Base-by-base conservation (phyloP, 2,329 filamentous ascomycete species). In the Saccharata proteae region DNA sequence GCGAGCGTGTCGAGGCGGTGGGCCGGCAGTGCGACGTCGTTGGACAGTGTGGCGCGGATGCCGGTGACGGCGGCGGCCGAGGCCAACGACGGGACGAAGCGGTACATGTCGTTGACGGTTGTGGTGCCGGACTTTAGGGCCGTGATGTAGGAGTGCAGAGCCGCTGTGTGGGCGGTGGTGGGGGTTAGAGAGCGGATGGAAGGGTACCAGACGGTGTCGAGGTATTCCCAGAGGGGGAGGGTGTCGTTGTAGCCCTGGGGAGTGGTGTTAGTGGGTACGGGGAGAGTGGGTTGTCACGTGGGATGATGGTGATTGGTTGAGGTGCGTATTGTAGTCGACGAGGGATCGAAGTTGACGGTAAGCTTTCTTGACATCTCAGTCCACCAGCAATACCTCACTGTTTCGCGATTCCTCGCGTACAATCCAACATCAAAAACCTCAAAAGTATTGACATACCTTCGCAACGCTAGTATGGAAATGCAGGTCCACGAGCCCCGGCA, bases 71-170 rank as follows among this genome's bases (percentile, higher is more conserved):
- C 7, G 8, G 29, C 29, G 5, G 29, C 29, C 2, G 7, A 1
- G 5, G 12, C 19, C 10, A 30, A 21, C 14, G 29, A 17, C 4
- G 29, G 29, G 9, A 23, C 14, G 29, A 23, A 24, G 20, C 29
- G 29, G 29, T 30, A 30, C 29, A 30, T 30, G 29, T 30, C 29
- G 20, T 30, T 30, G 29, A 30, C 29, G 29, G 20, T 13, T 14
- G 29, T 30, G 13, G 29, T 30, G 18, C 29, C 29, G 14, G 29
- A 30, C 14, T 30, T 30, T 13, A 30, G 20, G 19, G 29, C 29
- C 3, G 29, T 30, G 20, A 22, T 24, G 29, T 30, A 30, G 4
- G 29, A 23, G 29, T 30, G 19, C 19, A 23, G 13, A 12, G 29
- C 29, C 0, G 29, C 29, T 10, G 29, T 30, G 6, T 2, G 5